phyloP scores from a whole-genome alignment of 176 grass and related monocot genomes.

The Neostapfia colusana region DNA sequence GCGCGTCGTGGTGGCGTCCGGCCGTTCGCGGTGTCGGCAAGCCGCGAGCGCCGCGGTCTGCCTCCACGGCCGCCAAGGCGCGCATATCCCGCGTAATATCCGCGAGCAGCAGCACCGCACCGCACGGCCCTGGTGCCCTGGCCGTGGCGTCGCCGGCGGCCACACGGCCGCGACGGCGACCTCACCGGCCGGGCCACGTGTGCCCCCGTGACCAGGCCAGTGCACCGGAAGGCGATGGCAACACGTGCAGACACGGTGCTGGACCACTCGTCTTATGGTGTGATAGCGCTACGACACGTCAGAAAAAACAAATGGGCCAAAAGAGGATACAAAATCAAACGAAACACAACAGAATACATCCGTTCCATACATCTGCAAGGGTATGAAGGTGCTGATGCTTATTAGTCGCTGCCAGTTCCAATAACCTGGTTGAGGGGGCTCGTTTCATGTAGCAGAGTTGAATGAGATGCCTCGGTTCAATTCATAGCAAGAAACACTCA shows the following conservation, averaged over 20 bases:
- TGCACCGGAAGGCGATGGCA: background rate
- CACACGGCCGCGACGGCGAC: background rate
- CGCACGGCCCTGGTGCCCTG: background rate
- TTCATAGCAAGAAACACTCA: background rate
- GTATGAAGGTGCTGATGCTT: background rate
- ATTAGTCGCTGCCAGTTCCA: background rate
- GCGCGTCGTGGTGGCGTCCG: no score
- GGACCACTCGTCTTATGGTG: background rate
- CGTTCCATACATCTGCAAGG: background rate
- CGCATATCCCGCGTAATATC: constrained; percentile 14
- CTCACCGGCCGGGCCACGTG: constrained; percentile 17
- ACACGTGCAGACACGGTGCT: background rate
- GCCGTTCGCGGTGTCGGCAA: constrained; percentile 34
- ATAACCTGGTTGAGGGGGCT: background rate
- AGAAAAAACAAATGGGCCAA: background rate
- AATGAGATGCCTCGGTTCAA: constrained; percentile 31
- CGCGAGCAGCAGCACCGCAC: background rate
- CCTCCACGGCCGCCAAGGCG: background rate
- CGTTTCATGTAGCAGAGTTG: background rate
- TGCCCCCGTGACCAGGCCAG: background rate
- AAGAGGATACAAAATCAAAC: background rate
- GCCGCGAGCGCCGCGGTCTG: background rate
- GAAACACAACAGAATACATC: background rate
- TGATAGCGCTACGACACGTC: background rate
- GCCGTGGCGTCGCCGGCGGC: background rate